These are phyloP conservation scores for Aureobasidium namibiae DNA, from an alignment of 2,329 filamentous ascomycete species.

Conservation along the genomic window DNA sequence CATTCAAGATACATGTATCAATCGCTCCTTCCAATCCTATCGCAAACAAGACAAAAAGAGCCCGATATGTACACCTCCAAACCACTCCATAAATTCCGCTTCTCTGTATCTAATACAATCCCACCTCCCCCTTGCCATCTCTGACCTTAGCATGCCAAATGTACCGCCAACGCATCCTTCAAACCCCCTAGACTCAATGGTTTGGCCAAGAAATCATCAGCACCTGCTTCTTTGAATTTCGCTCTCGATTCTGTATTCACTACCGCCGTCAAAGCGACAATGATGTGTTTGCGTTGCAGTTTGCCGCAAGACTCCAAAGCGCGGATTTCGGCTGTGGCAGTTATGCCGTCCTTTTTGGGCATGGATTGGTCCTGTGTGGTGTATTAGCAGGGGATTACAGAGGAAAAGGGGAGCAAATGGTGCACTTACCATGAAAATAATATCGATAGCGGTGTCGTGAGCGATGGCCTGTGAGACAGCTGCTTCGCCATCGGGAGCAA, in stretches of 20 bases:
- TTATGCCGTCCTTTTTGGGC: conserved; percentile 15
- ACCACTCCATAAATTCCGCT: no score
- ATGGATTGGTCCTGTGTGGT: conserved; percentile 13
- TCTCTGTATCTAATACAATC: no score
- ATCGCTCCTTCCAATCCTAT: no score
- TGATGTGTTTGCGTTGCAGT: conserved; percentile 5
- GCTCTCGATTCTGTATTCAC: conserved; percentile 6
- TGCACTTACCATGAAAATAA: conserved; percentile 13
- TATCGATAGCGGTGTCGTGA: conserved; percentile 11
- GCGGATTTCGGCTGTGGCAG: conserved; percentile 15
- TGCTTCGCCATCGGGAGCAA: conserved; percentile 23
- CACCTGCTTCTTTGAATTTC: conserved; percentile 14
- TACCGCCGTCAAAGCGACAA: conserved; percentile 16
- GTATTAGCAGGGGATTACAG: not conserved
- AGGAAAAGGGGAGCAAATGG: not conserved
- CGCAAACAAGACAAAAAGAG: no score
- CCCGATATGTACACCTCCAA: no score
- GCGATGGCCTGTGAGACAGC: not conserved
- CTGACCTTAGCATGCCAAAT: no score
- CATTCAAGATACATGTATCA: no score
- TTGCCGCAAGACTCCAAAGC: not conserved
- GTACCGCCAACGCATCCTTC: conserved; percentile 7
- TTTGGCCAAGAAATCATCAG: conserved; percentile 15
- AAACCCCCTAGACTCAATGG: conserved; percentile 11
- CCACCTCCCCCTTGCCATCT: no score